Evolutionary conservation across 2,329 filamentous ascomycete genomes (phyloP), one percentile per base, ranked within the genome.

Genomic region (Leptographium galeiforme): DNA sequence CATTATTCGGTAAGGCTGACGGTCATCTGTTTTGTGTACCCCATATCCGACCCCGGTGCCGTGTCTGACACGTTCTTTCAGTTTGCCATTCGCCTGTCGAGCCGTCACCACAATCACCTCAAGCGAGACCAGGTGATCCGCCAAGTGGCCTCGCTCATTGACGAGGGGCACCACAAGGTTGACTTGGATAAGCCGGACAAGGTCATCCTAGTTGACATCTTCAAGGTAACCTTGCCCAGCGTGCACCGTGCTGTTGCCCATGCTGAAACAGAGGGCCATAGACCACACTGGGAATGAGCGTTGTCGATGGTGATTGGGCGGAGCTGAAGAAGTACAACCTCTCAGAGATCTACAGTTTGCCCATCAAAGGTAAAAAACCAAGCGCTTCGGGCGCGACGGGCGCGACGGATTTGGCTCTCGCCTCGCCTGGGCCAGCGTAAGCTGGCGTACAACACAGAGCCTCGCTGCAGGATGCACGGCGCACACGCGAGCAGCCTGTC

Each of bases 51-150:
- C n/a, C n/a, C n/a, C n/a, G n/a, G n/a, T n/a, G 8, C 19, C 8
- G 18, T 14, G 44, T n/a, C 12, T 47, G 2, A 4, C n/a, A 11
- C 51, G 33, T 49, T 49, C 12, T n/a, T 32, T 33, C 57, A 91
- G 87, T 93, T 89, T 67, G 87, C 87, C n/a, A 90, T 94, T 60
- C 81, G 87, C 46, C 80, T 84, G n/a, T 85, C 79, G 14, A 79
- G 88, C 57, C 81, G 87, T 53, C 87, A 86, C 62, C 83, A 90
- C 67, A 82, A 74, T 59, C 74, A 74, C 4, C 73, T 91, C 56
- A 84, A 78, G 60, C 78, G 86, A 55, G 78, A 83, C 58, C 72
- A 72, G 18, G 74, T 91, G 49, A 91, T 93, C 66, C 79, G 84
- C 61, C 78, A 77, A 57, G 76, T 91, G 57, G 87, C 86, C 6